Evolutionary conservation across 441 rosid species (phyloP), one percentile per base, ranked within the genome.

Genomic region (Euphorbia celastroides): DNA sequence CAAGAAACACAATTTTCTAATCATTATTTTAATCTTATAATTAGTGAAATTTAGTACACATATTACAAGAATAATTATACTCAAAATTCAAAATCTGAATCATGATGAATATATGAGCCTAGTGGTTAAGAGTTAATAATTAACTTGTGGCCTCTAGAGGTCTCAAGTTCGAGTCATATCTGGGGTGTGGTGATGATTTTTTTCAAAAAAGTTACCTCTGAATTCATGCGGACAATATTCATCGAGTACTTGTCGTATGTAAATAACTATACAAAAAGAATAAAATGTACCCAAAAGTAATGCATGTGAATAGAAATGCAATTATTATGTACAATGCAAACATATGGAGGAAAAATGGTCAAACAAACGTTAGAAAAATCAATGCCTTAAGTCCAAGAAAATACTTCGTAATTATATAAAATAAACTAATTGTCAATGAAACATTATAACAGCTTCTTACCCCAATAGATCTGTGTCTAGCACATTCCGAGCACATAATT

Each of bases 401-500:
- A 66, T 48, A 38, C 38, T 26, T 30, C 23, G 38, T 19, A 57
- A 46, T 50, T 70, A 41, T 31, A 41, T 26, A 38, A 13, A 62
- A 22, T 22, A 59, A 17, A 20, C 44, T 16, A n/a, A 25, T 54
- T 62, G 23, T 34, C 32, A 22, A 0, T 5, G 58, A 46, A 65
- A 56, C 55, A 71, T 57, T 56, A 38, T 72, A 69, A 72, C 63
- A 42, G 57, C 73, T 74, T 30, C 87, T 79, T 80, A 93, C 99
- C 92, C 72, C 32, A 71, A 75, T 51, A 64, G 75, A 57, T 73
- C 75, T 83, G 66, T 86, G 90, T 72, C 87, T 88, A 59, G 86
- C 81, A 80, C 99, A 96, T 19, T 84, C 65, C 75, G 82, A 27
- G 75, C 99, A 96, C 76, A 84, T 91, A 69, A 92, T 79, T 67